phyloP scores from a whole-genome alignment of 164 flowering plant genomes.

The grape (Vitis vinifera) region ASM3070453v1 NC_081823.1:4178001-4178500 shows the following conservation, averaged over 20 bases:
- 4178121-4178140: constrained; percentile 15
- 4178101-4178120: constrained; percentile 1
- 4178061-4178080: constrained; percentile 6
- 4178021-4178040: neutral
- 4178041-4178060: neutral
- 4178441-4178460: too few relatives aligned
- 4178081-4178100: constrained; percentile 8
- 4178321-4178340: too few relatives aligned
- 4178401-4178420: too few relatives aligned
- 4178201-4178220: constrained; percentile 1
- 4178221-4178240: neutral
- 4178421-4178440: too few relatives aligned
- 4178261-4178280: neutral
- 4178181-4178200: neutral
- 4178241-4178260: constrained; percentile 1
- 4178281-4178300: neutral
- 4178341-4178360: neutral
- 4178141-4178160: constrained; percentile 2
- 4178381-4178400: too few relatives aligned
- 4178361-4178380: too few relatives aligned
- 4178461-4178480: too few relatives aligned
- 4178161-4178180: constrained; percentile 1
- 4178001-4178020: constrained; percentile 39
- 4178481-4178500: too few relatives aligned
- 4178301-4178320: neutral